A percentile compares a stretch with the other conserved stretches of the same genome.
Evolutionary conservation across 2,329 filamentous ascomycete genomes (phyloP).

Genomic region (Diaporthe caulivora): DNA sequence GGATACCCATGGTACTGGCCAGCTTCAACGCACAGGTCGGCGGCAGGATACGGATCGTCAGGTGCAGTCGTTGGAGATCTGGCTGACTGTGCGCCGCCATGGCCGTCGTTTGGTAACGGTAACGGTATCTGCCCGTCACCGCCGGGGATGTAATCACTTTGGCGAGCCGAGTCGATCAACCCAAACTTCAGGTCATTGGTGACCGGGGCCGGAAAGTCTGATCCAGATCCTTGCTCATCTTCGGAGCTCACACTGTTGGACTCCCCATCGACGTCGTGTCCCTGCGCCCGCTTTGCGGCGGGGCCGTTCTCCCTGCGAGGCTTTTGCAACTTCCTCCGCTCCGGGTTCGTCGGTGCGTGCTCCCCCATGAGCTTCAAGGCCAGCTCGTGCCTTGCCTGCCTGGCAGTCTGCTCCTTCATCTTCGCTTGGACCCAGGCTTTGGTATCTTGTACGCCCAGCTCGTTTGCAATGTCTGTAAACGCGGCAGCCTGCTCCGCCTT

Average conservation of each 20-base stretch:
- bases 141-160: neutral
- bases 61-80: neutral
- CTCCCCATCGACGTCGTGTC: neutral
- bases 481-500: slow-evolving; percentile 34
- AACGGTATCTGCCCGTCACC: neutral
- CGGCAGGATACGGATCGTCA: neutral
- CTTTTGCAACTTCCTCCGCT: slow-evolving; percentile 34
- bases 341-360: slow-evolving; percentile 31
- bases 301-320: slow-evolving; percentile 1
- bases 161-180: neutral
- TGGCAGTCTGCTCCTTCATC: slow-evolving; percentile 24
- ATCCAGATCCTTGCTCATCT: neutral
- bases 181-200: neutral
- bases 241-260: neutral
- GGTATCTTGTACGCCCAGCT: slow-evolving; percentile 27
- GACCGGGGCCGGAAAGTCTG: neutral
- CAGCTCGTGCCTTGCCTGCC: slow-evolving; percentile 36
- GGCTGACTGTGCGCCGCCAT: neutral
- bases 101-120: neutral
- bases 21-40: neutral
- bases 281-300: neutral
- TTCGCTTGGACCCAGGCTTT: slow-evolving; percentile 24
- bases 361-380: slow-evolving; percentile 37
- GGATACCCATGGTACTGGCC: neutral
- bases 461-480: slow-evolving; percentile 34